Conservation (phyloP, 306 rosid genomes). For the Malus fusca region DNA sequence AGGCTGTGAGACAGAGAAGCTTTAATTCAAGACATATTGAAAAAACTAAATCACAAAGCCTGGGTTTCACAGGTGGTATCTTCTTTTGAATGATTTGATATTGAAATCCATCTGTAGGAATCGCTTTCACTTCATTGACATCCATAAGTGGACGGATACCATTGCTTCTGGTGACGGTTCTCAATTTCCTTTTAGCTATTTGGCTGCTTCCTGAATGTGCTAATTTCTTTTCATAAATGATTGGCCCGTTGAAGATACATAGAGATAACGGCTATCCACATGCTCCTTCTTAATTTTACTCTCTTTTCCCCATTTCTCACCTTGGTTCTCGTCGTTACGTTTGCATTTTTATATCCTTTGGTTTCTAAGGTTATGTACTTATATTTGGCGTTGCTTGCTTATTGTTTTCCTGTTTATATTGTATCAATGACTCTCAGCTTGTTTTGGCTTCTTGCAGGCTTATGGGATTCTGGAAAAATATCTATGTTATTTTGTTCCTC, state of each 20-base stretch:
- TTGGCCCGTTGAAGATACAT: background rate
- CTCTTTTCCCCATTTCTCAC: background rate
- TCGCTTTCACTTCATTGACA: background rate
- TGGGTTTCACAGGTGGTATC: background rate
- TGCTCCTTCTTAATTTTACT: background rate
- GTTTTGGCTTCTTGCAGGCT: conserved; percentile 38
- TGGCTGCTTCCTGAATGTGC: background rate
- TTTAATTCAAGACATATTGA: background rate
- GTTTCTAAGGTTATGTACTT: background rate
- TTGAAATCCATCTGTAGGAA: background rate
- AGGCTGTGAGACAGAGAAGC: background rate
- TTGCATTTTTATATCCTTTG: background rate
- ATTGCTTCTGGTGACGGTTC: background rate
- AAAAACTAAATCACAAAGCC: background rate
- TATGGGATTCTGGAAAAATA: conserved; percentile 12
- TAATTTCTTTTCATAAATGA: background rate
- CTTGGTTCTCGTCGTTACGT: background rate
- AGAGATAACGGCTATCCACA: background rate
- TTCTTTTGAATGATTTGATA: background rate
- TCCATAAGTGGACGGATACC: background rate
- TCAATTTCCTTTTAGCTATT: background rate
- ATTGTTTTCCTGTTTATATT: background rate
- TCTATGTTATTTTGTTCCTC: conserved; percentile 12
- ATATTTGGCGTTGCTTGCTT: conserved; percentile 2
- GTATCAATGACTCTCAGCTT: conserved; percentile 7